phyloP scores from a whole-genome alignment of 2,329 filamentous ascomycete genomes.

The Diaporthe batatas region DNA sequence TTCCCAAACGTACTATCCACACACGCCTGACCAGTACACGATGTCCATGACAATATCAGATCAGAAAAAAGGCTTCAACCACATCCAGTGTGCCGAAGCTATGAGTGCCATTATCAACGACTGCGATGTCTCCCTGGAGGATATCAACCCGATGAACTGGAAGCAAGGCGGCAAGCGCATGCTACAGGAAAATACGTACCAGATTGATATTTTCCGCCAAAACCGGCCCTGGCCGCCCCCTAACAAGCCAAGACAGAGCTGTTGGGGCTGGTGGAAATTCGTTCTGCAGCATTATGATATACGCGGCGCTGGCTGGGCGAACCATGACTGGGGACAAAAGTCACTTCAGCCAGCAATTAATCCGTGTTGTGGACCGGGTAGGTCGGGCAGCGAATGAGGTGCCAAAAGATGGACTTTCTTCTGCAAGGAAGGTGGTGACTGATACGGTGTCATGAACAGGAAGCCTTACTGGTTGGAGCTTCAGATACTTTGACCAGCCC shows the following conservation, averaged over 20 bases:
- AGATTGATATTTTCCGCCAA: conserved; percentile 18
- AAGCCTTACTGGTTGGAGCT: conserved; percentile 14
- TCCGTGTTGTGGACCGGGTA: conserved; percentile 19
- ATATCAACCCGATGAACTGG: conserved; percentile 15
- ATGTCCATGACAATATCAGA: conserved; percentile 7
- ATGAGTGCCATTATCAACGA: conserved; percentile 19
- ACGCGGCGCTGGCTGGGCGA: conserved; percentile 20
- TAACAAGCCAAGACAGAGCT: conserved; percentile 13
- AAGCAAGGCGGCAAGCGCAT: conserved; percentile 19
- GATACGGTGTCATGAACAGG: conserved; percentile 10
- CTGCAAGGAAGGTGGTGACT: background rate
- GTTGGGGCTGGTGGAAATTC: background rate
- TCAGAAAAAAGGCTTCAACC: conserved; percentile 4
- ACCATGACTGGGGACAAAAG: conserved; percentile 5
- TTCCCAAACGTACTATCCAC: conserved; percentile 19
- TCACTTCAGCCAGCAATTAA: conserved; percentile 10
- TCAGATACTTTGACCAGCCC: conserved; percentile 9
- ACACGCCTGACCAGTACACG: conserved; percentile 23
- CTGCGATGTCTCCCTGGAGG: conserved; percentile 2
- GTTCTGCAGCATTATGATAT: conserved; percentile 18
- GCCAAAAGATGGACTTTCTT: background rate
- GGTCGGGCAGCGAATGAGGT: background rate
- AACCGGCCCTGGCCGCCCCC: conserved; percentile 9
- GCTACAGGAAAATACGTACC: conserved; percentile 7
- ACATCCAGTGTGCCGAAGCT: conserved; percentile 9